Evolutionary conservation across 306 rosid species (phyloP).

Genomic region (Ziziphus jujuba): DNA sequence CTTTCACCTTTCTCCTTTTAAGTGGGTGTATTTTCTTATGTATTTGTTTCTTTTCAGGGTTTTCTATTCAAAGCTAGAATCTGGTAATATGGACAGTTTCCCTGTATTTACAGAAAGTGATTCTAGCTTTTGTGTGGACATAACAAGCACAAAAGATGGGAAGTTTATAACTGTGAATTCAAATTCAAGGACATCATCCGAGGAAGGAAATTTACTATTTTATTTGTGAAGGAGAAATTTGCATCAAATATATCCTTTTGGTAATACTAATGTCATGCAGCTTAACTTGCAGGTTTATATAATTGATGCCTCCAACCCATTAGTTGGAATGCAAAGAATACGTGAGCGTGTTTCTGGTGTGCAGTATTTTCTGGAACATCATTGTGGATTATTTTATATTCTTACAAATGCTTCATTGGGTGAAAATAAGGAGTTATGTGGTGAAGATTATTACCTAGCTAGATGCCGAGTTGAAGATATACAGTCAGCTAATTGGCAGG

Average conservation of each 20-base stretch:
- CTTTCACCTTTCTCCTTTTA: not conserved
- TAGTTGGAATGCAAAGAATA: slow-evolving; percentile 58
- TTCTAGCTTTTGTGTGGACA: slow-evolving; percentile 85
- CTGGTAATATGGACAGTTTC: slow-evolving; percentile 38
- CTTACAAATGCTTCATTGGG: slow-evolving; percentile 79
- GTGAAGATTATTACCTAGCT: slow-evolving; percentile 75
- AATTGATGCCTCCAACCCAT: slow-evolving; percentile 66
- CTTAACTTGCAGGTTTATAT: slow-evolving; percentile 70
- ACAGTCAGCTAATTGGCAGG: slow-evolving; percentile 65
- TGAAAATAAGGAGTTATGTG: slow-evolving; percentile 43
- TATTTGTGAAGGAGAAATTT: slow-evolving; percentile 21
- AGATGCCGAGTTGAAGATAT: slow-evolving; percentile 60
- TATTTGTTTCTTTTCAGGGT: slow-evolving; percentile 54
- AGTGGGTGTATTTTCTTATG: slow-evolving; percentile 5
- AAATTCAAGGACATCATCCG: slow-evolving; percentile 98
- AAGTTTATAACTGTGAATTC: slow-evolving; percentile 96
- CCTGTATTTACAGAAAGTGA: slow-evolving; percentile 67
- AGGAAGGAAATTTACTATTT: slow-evolving; percentile 73
- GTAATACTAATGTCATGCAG: slow-evolving; percentile 31
- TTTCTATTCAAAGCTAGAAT: slow-evolving; percentile 59
- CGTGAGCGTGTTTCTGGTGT: slow-evolving; percentile 65
- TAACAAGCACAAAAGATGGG: slow-evolving; percentile 94
- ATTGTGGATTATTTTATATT: slow-evolving; percentile 72
- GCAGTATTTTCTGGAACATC: slow-evolving; percentile 88
- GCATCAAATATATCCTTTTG: slow-evolving; percentile 21